Base-by-base conservation (phyloP, 1,139 yeast genomes). In the Geotrichum carabidarum region DNA sequence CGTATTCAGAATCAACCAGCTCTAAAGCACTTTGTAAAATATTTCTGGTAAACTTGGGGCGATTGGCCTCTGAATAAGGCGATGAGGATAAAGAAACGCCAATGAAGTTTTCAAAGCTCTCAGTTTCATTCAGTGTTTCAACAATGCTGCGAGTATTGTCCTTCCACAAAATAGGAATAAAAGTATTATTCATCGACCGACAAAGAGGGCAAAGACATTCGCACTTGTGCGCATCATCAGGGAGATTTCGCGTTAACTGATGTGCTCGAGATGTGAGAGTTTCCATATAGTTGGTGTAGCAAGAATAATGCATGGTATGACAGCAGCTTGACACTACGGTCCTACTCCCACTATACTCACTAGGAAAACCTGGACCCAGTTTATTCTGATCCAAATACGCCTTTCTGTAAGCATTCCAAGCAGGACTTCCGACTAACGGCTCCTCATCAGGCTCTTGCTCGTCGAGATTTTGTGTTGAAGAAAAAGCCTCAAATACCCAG, bases 181-280 rank as follows among this genome's bases (percentile, higher is more conserved):
- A 89, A 59, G 84, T 77, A 65, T 91, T 91, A 65, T 86, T 86
- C 53, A 91, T 74, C 0, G 96, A 85, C 59, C 88, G 88, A 73
- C 99, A 93, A 48, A 93, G 77, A 0, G 99, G 98, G 65, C 99
- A 93, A 38, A 86, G 71, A 91, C 95, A 14, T 81, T 80, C 95
- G 15, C 81, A 80, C 57, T 81, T 81, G 14, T 81, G 83, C 2
- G 78, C 71, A 60, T 85, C 82, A 59, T 86, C 95, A 0, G 96
- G 95, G 5, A 84, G 75, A 55, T 90, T 87, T 65, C 95, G 75
- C 0, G 96, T 86, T 37, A 90, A 81, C 65, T 88, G 95, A 35
- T 78, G 66, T 63, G 80, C 86, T 35, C 84, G 27, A 22, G 27
- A 22, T 22, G 27, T 22, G 5, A 22, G 78, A 11, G 81, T 76